Conservation (phyloP, 148 eudicot genomes). For the Amaranthus cruentus region DNA sequence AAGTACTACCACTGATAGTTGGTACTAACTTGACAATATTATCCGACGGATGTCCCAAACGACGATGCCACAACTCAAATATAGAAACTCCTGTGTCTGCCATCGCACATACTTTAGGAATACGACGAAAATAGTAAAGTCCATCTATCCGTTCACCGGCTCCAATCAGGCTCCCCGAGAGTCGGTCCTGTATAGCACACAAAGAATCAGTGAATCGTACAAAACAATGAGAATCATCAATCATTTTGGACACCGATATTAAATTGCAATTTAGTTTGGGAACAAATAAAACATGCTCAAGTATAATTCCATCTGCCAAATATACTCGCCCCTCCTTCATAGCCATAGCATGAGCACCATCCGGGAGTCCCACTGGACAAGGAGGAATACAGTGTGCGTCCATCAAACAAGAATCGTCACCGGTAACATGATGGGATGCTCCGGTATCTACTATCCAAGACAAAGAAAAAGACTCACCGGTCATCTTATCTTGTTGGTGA, state of each 20-base stretch:
- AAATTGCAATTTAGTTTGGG: too few species aligned
- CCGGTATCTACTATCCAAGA: not conserved
- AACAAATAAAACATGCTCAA: not conserved
- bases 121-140: not conserved
- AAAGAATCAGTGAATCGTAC: constrained; percentile 1
- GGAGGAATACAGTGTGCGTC: not conserved
- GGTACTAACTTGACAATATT: not conserved
- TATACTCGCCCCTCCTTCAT: not conserved
- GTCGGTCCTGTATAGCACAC: constrained; percentile 1
- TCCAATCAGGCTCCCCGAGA: not conserved
- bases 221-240: not conserved
- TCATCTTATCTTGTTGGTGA: not conserved
- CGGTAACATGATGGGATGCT: not conserved
- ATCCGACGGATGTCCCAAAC: not conserved
- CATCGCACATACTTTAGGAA: not conserved
- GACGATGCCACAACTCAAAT: not conserved
- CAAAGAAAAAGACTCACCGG: not conserved
- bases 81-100: not conserved
- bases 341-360: not conserved
- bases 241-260: not conserved
- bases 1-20: not conserved
- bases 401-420: not conserved
- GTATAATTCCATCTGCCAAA: not conserved
- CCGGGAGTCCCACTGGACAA: not conserved
- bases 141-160: not conserved